Evolutionary conservation across 495 filamentous ascomycete species (phyloP), one percentile per base, ranked within the genome.

Genomic region (Hyaloscypha hepaticicola): DNA sequence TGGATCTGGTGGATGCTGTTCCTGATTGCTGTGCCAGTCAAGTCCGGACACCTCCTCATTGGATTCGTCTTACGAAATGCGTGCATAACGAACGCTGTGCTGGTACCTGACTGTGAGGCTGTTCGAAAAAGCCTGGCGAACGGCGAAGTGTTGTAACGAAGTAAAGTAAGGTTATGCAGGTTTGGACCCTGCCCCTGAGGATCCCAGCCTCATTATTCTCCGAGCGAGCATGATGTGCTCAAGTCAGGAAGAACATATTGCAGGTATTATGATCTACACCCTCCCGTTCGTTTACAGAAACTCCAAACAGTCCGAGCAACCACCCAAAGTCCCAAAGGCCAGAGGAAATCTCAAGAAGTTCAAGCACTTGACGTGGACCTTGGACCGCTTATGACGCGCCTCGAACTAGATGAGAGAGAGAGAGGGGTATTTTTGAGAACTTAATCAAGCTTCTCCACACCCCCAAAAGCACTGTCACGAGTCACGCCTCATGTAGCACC

Each of bases 361-460:
- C 38, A 45, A 45, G 38, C 38, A 45, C 38, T 16, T 45, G 38
- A 11, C 38, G 12, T 11, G 11, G 7, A 45, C 16, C 4, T 45
- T 45, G 38, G 14, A 45, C 38, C 38, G 38, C 38, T 45, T 16
- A 45, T 45, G 9, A 9, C 38, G 38, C 38, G 38, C 19, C 33
- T 52, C 6, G 29, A 61, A 33, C 59, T 26, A 49, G 26, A 25
- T 1, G 59, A 49, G 59, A 48, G 41, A 19, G 12, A 59, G 24
- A 9, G 26, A n/a, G 22, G n/a, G 41, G 7, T 12, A 5, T 25
- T 19, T 34, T 22, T 61, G 26, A 19, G 55, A 21, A n/a, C 5
- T 33, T 29, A 31, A 59, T 59, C 31, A 59, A 59, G 56, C 56
- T 45, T 48, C 56, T 59, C 56, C 56, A 22, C 33, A 59, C 21